phyloP scores from a whole-genome alignment of 2,329 filamentous ascomycete genomes.

The Venturia aucupariae region DNA sequence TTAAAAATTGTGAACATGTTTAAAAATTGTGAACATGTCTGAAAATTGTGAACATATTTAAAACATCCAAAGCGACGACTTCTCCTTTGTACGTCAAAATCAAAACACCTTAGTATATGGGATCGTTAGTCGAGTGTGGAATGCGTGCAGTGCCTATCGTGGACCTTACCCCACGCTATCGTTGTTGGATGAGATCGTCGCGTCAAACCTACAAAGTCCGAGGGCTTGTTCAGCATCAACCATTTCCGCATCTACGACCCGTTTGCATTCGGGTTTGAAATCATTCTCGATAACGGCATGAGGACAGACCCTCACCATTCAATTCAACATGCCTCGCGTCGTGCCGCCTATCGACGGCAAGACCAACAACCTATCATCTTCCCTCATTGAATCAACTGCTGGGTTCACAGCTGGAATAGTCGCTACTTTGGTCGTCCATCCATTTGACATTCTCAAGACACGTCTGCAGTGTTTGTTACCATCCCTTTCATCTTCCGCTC shows the following conservation, averaged over 20 bases:
- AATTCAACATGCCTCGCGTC: conserved; percentile 37
- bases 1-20: too few relatives aligned
- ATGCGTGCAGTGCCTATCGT: too few relatives aligned
- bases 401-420: conserved; percentile 82
- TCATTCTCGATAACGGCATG: background rate
- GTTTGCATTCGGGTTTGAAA: background rate
- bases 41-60: too few relatives aligned
- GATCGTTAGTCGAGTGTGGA: background rate
- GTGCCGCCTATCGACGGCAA: conserved; percentile 38
- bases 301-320: background rate
- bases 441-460: conserved; percentile 93
- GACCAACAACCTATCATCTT: conserved; percentile 54
- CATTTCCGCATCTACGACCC: background rate
- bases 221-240: background rate
- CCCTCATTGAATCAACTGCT: conserved; percentile 76
- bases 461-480: conserved; percentile 66
- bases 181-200: background rate
- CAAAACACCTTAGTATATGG: background rate
- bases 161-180: background rate
- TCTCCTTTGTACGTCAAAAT: too few relatives aligned
- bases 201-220: background rate
- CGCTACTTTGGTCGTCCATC: conserved; percentile 80
- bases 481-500: background rate
- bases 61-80: too few relatives aligned
- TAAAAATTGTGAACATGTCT: too few relatives aligned